Conservation (phyloP, 225 moss, liverwort and hornwort species). For the Pleurozium schreberi region DNA sequence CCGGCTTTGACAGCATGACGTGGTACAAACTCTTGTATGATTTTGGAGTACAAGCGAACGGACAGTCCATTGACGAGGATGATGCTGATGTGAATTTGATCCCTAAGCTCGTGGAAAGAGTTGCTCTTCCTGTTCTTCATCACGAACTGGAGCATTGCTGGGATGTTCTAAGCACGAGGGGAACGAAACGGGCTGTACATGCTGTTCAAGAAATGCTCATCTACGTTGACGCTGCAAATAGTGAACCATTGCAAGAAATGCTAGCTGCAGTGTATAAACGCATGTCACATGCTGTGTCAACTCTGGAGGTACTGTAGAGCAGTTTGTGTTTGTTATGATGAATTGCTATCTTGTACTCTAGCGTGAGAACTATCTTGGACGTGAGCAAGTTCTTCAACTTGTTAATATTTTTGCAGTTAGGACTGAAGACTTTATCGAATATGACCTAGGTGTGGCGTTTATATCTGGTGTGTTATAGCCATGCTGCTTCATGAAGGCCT, state of each 20-base stretch:
- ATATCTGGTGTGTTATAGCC: not conserved
- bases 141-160: constrained; percentile 94
- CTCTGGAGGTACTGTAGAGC: constrained; percentile 46
- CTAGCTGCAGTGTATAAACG: constrained; percentile 52
- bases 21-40: constrained; percentile 82
- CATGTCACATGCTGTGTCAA: constrained; percentile 55
- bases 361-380: not conserved
- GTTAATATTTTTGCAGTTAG: not conserved
- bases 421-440: not conserved
- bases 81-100: constrained; percentile 76
- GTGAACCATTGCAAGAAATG: constrained; percentile 80
- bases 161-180: constrained; percentile 75
- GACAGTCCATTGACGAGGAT: constrained; percentile 34
- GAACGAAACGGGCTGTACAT: constrained; percentile 65
- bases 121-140: constrained; percentile 88
- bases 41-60: constrained; percentile 57
- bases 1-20: constrained; percentile 77
- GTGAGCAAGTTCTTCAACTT: not conserved
- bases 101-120: constrained; percentile 85
- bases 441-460: not conserved
- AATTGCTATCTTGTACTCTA: not conserved
- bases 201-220: constrained; percentile 81
- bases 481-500: not conserved
- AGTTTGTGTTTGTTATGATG: not conserved
- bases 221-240: constrained; percentile 68